phyloP scores from a whole-genome alignment of 2,329 filamentous ascomycete species.

The Herpotrichia juniperi region DNA sequence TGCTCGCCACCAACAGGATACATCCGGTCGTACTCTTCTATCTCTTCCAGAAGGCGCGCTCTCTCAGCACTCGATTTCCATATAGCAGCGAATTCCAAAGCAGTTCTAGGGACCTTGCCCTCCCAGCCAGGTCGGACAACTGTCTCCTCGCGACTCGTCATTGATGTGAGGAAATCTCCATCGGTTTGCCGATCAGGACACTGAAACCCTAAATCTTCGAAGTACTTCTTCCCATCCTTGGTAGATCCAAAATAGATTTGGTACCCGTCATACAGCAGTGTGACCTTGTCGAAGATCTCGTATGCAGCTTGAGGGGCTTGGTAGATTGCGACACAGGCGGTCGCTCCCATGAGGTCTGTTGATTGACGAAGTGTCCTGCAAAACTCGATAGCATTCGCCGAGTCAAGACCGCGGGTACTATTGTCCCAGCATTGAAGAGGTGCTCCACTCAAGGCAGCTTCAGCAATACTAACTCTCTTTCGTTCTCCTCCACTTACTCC shows the following conservation, averaged over 20 bases:
- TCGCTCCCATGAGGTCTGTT: slow-evolving; percentile 55
- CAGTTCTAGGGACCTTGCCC: slow-evolving; percentile 64
- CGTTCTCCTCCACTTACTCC: slow-evolving; percentile 1
- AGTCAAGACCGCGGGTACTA: slow-evolving; percentile 61
- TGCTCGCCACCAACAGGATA: slow-evolving; percentile 18
- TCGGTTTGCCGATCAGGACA: slow-evolving; percentile 71
- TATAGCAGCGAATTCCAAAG: slow-evolving; percentile 71
- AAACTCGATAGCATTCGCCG: slow-evolving; percentile 61
- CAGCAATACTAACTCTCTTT: not conserved
- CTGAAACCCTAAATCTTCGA: slow-evolving; percentile 69
- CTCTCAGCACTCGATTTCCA: slow-evolving; percentile 42
- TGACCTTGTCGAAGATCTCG: slow-evolving; percentile 70
- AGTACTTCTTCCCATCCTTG: slow-evolving; percentile 68
- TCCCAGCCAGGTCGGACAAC: slow-evolving; percentile 61
- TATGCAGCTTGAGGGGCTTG: slow-evolving; percentile 72
- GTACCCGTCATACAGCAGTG: slow-evolving; percentile 74
- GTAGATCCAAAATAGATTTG: slow-evolving; percentile 69
- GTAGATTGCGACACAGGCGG: slow-evolving; percentile 58
- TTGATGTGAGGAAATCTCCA: slow-evolving; percentile 74
- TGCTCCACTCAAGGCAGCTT: slow-evolving; percentile 30
- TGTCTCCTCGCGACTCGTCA: slow-evolving; percentile 63
- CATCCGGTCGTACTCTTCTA: slow-evolving; percentile 55
- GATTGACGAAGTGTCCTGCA: slow-evolving; percentile 58
- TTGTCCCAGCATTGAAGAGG: slow-evolving; percentile 48
- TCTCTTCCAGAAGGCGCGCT: slow-evolving; percentile 47